phyloP scores from a whole-genome alignment of 805 yeast genomes.

The Metschnikowia colocasiae region DNA sequence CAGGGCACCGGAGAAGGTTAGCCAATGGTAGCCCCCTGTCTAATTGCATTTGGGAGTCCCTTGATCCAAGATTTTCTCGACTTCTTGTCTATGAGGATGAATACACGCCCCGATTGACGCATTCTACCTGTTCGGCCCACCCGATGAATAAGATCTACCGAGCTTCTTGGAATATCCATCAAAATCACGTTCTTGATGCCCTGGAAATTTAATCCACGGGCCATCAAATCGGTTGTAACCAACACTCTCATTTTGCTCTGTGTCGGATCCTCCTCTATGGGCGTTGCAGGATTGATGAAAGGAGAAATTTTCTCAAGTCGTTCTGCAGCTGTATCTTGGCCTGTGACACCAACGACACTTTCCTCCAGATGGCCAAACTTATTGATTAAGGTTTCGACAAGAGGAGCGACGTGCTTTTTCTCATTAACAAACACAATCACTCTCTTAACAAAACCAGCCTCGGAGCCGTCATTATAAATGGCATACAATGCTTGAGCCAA shows the following conservation, averaged over 20 bases:
- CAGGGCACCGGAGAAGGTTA: slow-evolving; percentile 9
- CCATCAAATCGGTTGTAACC: slow-evolving; percentile 82
- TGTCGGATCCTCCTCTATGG: slow-evolving; percentile 29
- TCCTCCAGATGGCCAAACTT: slow-evolving; percentile 34
- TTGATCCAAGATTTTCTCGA: slow-evolving; percentile 73
- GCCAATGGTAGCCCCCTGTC: slow-evolving; percentile 42
- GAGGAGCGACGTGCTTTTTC: slow-evolving; percentile 55
- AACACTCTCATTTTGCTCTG: slow-evolving; percentile 55
- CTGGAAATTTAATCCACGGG: slow-evolving; percentile 85
- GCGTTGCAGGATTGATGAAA: slow-evolving; percentile 61
- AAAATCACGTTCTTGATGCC: slow-evolving; percentile 78
- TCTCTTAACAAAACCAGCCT: slow-evolving; percentile 69
- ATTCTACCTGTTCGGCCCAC: slow-evolving; percentile 94
- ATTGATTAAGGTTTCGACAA: slow-evolving; percentile 51
- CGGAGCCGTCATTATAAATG: slow-evolving; percentile 79
- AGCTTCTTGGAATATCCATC: slow-evolving; percentile 79
- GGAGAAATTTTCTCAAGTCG: slow-evolving; percentile 53
- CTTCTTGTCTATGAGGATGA: slow-evolving; percentile 69
- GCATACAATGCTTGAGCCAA: slow-evolving; percentile 86
- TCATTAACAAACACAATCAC: slow-evolving; percentile 82
- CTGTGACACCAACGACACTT: slow-evolving; percentile 62
- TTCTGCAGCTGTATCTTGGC: slow-evolving; percentile 60
- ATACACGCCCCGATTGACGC: slow-evolving; percentile 85
- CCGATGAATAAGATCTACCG: slow-evolving; percentile 85
- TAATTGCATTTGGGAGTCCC: slow-evolving; percentile 69